Evolutionary conservation across 495 filamentous ascomycete species (phyloP), one percentile per base, ranked within the genome.

Genomic region (Opeltia flavorubescens): DNA sequence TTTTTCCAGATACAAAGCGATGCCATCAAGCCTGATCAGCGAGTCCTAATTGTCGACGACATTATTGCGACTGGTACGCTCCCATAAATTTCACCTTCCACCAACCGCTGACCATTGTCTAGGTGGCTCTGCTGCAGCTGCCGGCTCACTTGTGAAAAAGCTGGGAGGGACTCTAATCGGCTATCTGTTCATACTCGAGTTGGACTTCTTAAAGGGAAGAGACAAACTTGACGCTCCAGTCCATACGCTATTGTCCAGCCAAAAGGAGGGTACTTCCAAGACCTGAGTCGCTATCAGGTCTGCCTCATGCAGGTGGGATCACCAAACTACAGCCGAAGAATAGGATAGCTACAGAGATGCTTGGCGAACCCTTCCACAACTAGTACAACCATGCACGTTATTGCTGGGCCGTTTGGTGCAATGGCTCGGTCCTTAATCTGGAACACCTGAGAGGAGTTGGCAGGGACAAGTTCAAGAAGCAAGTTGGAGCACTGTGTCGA

Each of bases 41-140:
- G 78, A 60, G 89, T 95, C 17, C 64, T 99, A 50, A 73, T 99
- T 42, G 83, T 99, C 34, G 91, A 99, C 61, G 91, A 99, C 62
- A 89, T 99, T 56, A 96, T 99, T 65, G 91, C 91, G 28, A 99
- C 91, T 51, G 91, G 91, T 94, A 72, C 62, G 80, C 63, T 9
- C 20, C 21, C 13, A 25, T 4, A 0, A 13, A 36, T 27, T 11
- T 26, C 8, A 6, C 34, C 15, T 15, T 26, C 8, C 30, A 6
- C 25, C 18, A 40, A 44, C 60, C 35, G 52, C 50, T 56, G 28
- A 59, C 26, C 11, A 17, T 42, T 43, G 21, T 49, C 48, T 55
- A 95, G 88, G 88, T 65, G 91, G 91, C 54, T 94, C 86, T 53
- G 91, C 91, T 35, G 78, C 76, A 46, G 91, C 91, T 43, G 89